Base-by-base conservation (phyloP, 1,139 yeast genomes). In the Yarrowia galli region DNA sequence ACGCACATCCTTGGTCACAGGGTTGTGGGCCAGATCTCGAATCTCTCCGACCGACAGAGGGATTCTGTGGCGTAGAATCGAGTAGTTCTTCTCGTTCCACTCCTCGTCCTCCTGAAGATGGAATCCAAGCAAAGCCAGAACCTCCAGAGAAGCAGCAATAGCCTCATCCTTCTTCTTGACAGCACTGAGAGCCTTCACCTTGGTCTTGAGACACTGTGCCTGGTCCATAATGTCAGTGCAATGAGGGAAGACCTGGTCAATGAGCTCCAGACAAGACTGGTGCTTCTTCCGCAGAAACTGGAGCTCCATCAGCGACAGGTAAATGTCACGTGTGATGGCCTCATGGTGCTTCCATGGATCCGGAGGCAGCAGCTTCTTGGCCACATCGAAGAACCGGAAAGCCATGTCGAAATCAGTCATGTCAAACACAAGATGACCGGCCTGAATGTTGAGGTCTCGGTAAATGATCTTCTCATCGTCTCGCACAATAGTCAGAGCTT, bases 21-120 rank as follows among this genome's bases (percentile, higher is more conserved):
- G 75, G 5, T 74, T 67, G 1, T 75, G 71, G 5, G 75, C 77
- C 65, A 84, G 72, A 9, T 74, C 75, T 38, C 84, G 73, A 18
- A 85, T 82, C 65, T 84, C 87, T 1, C 79, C 74, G 2, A 82
- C 76, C 0, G 86, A 80, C 4, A 80, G 72, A 0, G 87, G 86
- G 7, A 83, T 75, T 65, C 78, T 76, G 9, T 76, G 75, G 22
- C 73, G 70, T 43, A 81, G 72, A 18, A 36, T 25, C 13, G 54
- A 36, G 28, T 61, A 61, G 40, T 56, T 65, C 32, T 72, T 74
- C 5, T 74, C 72, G 66, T 76, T 75, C 74, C 79, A 76, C 4
- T 73, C 75, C 15, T 81, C 74, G 4, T 82, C 82, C 35, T 79
- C 79, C 13, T 77, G 72, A 7, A 83, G 70, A 5, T 70, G 71